These are phyloP conservation scores for Rhynchosporium agropyri DNA, from an alignment of 2,329 filamentous ascomycete genomes.

Conservation along the genomic window DNA sequence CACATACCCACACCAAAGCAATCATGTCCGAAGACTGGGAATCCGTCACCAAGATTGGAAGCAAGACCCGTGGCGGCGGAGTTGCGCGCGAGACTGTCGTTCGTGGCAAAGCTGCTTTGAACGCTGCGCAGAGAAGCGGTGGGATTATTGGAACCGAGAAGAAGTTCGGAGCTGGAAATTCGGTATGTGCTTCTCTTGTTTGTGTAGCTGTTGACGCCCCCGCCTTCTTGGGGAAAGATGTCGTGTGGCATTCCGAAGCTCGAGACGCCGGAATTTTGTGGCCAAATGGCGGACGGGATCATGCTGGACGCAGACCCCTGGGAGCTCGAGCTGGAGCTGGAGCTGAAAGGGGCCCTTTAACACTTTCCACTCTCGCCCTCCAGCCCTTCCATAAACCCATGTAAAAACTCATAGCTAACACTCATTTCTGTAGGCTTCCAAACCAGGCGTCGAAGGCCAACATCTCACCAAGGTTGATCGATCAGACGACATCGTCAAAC, in stretches of 20 bases:
- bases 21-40: constrained; percentile 78
- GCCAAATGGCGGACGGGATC: too few species aligned
- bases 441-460: constrained; percentile 75
- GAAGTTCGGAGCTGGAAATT: constrained; percentile 79
- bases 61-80: constrained; percentile 71
- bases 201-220: constrained; percentile 4
- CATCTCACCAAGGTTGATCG: constrained; percentile 98
- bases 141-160: constrained; percentile 84
- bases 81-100: constrained; percentile 82
- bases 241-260: too few species aligned
- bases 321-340: too few species aligned
- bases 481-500: constrained; percentile 95
- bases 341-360: too few species aligned
- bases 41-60: constrained; percentile 87
- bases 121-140: constrained; percentile 84
- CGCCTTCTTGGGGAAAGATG: neutral
- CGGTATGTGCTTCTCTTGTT: constrained; percentile 58
- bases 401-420: constrained; percentile 21
- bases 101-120: constrained; percentile 79
- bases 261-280: too few species aligned
- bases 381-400: neutral
- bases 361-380: too few species aligned
- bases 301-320: too few species aligned
- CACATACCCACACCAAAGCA: constrained; percentile 20
- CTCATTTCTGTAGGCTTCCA: constrained; percentile 48